These are phyloP conservation scores for Paradendryphiella salina DNA, from an alignment of 2,329 filamentous ascomycete genomes.

Conservation along the genomic window DNA sequence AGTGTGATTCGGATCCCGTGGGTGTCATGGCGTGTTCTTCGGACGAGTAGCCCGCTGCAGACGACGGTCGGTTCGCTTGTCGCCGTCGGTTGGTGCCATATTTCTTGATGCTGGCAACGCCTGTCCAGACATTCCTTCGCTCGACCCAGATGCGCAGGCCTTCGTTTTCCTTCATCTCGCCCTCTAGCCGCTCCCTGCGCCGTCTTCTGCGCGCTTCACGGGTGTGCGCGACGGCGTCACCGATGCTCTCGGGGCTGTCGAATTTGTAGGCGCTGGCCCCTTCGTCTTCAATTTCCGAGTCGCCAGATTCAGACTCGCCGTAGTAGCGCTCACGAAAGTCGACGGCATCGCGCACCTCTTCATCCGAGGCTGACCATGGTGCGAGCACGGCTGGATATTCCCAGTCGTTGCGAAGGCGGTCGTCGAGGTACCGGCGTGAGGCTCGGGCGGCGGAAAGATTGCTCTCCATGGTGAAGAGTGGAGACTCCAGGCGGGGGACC, in stretches of 20 bases:
- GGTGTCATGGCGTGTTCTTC: slow-evolving; percentile 12
- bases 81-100: slow-evolving; percentile 23
- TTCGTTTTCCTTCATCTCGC: slow-evolving; percentile 68
- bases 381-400: slow-evolving; percentile 44
- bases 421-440: slow-evolving; percentile 48
- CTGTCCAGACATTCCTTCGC: slow-evolving; percentile 82
- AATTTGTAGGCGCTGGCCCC: slow-evolving; percentile 46
- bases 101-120: slow-evolving; percentile 60
- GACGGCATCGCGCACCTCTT: slow-evolving; percentile 37
- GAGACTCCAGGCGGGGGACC: background rate
- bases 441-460: slow-evolving; percentile 51
- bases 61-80: background rate
- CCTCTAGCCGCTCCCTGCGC: slow-evolving; percentile 43
- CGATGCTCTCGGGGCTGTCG: slow-evolving; percentile 53
- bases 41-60: slow-evolving; percentile 13
- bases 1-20: slow-evolving; percentile 11
- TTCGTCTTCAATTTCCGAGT: slow-evolving; percentile 33
- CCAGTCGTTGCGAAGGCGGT: slow-evolving; percentile 53
- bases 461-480: slow-evolving; percentile 36
- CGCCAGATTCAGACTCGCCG: slow-evolving; percentile 39
- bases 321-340: slow-evolving; percentile 53
- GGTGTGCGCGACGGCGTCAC: slow-evolving; percentile 40
- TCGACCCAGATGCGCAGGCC: slow-evolving; percentile 79
- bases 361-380: slow-evolving; percentile 41
- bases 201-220: slow-evolving; percentile 43